Conservation (phyloP, 768 basidiomycete genomes). For the Leucosporidium creatinivorum region DNA sequence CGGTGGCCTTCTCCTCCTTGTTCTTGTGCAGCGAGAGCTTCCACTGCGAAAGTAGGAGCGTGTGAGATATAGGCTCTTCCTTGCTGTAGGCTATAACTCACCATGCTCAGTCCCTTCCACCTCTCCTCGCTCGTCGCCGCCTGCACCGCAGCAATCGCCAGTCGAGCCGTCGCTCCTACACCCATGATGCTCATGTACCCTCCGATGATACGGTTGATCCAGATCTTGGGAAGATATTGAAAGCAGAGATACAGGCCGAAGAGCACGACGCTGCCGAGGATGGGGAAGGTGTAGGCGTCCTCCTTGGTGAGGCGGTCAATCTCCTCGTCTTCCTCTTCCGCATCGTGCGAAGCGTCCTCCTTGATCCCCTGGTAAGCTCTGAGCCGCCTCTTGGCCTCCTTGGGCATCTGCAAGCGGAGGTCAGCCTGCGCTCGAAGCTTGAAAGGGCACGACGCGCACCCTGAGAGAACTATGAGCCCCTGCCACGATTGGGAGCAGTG, state of each 20-base stretch:
- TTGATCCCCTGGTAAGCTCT: constrained; percentile 23
- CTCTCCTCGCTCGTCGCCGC: not conserved
- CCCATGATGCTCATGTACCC: constrained; percentile 53
- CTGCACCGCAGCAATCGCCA: not conserved
- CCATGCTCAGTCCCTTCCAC: constrained; percentile 43
- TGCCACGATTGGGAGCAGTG: not conserved
- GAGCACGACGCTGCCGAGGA: constrained; percentile 33
- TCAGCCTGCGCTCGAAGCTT: not conserved
- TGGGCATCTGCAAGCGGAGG: constrained; percentile 17
- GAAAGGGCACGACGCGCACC: not conserved
- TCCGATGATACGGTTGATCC: constrained; percentile 71
- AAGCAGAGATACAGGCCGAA: constrained; percentile 37
- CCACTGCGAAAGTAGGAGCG: not conserved
- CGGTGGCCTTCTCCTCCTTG: constrained; percentile 4
- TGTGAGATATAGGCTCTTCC: not conserved
- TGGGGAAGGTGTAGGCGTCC: constrained; percentile 38
- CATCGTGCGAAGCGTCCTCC: constrained; percentile 41
- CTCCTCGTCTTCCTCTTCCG: constrained; percentile 52
- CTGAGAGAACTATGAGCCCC: not conserved
- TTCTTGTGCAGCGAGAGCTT: constrained; percentile 26
- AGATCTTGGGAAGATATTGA: constrained; percentile 47
- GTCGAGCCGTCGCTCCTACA: constrained; percentile 47
- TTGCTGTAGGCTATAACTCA: not conserved
- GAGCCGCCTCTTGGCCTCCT: constrained; percentile 10
- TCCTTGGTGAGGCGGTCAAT: constrained; percentile 38